Evolutionary conservation across 495 filamentous ascomycete genomes (phyloP).

Genomic region (Pseudomonodictys pantanalensis): DNA sequence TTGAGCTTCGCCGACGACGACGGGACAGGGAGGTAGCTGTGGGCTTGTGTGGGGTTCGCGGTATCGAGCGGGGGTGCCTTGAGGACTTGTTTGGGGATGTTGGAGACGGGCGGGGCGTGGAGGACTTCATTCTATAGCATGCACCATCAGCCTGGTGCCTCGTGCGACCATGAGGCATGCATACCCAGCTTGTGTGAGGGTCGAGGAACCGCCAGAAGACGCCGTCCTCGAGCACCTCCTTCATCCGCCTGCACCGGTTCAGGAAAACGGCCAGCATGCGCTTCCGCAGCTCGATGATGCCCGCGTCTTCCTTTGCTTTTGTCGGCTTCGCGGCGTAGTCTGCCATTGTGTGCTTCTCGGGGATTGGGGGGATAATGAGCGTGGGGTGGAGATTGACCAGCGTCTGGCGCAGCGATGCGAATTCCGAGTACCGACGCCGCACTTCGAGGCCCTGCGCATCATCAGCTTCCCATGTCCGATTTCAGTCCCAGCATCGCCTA

Average conservation of each 20-base stretch:
- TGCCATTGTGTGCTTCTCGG: conserved; percentile 97
- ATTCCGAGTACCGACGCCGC: conserved; percentile 92
- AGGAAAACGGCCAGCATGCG: conserved; percentile 94
- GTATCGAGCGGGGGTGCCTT: conserved; percentile 91
- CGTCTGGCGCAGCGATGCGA: conserved; percentile 85
- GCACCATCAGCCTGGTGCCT: background rate
- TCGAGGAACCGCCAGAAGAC: conserved; percentile 98
- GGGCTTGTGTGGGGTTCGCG: conserved; percentile 83
- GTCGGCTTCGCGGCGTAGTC: conserved; percentile 98
- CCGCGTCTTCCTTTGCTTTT: conserved; percentile 93
- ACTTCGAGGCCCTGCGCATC: conserved; percentile 79
- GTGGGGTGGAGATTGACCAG: conserved; percentile 89
- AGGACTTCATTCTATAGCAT: conserved; percentile 76
- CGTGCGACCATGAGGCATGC: conserved; percentile 22
- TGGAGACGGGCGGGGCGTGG: conserved; percentile 81
- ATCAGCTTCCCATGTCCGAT: conserved; percentile 9
- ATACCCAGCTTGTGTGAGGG: conserved; percentile 97
- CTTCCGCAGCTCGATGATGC: conserved; percentile 93
- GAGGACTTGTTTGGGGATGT: conserved; percentile 87
- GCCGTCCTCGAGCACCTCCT: conserved; percentile 87
- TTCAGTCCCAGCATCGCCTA: conserved; percentile 47
- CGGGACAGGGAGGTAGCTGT: conserved; percentile 83
- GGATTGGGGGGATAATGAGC: conserved; percentile 91
- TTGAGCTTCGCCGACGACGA: conserved; percentile 81
- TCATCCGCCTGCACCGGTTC: conserved; percentile 89